Conservation (phyloP, 441 rosid genomes). For the Metrosideros polymorpha region DNA sequence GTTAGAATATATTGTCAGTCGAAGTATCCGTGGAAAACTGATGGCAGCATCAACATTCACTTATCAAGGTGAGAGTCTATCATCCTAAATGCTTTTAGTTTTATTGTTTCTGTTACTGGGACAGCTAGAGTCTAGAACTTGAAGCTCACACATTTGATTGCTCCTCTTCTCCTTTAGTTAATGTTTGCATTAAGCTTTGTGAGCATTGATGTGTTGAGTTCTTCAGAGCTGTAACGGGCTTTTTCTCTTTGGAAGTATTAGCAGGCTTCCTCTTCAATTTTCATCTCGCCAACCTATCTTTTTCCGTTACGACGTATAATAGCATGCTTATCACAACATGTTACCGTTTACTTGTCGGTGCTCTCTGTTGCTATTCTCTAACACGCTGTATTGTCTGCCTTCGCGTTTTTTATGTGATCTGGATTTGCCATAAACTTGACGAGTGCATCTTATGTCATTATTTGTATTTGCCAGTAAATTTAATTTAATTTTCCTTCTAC, state of each 20-base stretch:
- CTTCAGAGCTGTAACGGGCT: neutral
- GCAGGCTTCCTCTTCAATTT: neutral
- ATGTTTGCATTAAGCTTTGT: neutral
- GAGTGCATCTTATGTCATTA: neutral
- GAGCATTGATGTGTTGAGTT: neutral
- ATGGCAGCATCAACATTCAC: neutral
- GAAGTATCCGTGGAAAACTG: neutral
- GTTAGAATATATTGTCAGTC: neutral
- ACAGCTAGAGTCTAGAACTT: neutral
- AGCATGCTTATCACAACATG: neutral
- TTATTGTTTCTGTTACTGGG: neutral
- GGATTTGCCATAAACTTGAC: neutral
- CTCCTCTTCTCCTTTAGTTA: neutral
- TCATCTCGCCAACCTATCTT: neutral
- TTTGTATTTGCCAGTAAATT: neutral
- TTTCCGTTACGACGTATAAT: neutral
- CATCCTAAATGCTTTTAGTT: neutral
- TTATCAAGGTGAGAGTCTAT: neutral
- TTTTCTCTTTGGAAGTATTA: neutral
- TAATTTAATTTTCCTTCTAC: neutral
- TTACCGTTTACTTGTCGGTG: neutral
- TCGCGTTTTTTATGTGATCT: neutral
- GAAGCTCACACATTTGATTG: neutral
- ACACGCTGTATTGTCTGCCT: neutral
- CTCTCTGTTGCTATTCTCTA: neutral